These are phyloP conservation scores for Rhododendron kiyosumense DNA, from an alignment of 148 eudicot species.

Conservation along the genomic window DNA sequence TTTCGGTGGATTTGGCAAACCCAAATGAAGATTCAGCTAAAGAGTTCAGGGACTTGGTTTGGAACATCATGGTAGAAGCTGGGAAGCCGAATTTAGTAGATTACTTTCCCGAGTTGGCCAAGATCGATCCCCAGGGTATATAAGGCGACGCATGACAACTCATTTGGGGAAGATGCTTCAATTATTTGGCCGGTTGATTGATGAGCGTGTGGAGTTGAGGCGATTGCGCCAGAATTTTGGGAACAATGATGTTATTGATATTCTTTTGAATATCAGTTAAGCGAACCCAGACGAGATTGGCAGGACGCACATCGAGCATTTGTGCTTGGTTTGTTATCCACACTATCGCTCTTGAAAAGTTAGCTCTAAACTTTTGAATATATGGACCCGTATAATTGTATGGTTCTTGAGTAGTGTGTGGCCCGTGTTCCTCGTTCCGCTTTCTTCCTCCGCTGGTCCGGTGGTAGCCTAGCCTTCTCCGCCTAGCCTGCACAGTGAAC, in stretches of 20 bases:
- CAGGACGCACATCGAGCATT: conserved; percentile 12
- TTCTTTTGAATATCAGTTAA: conserved; percentile 8
- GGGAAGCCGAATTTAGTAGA: conserved; percentile 16
- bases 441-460: no score
- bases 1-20: conserved; percentile 14
- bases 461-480: no score
- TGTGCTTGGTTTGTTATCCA: conserved; percentile 13
- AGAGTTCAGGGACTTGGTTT: conserved; percentile 8
- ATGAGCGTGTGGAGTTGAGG: conserved; percentile 12
- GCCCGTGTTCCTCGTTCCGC: no score
- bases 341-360: no score
- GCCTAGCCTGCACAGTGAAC: no score
- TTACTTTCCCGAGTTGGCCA: conserved; percentile 15
- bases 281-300: conserved; percentile 9
- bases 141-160: background rate
- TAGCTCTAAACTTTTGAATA: no score
- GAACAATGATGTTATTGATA: conserved; percentile 22
- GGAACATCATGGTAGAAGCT: conserved; percentile 8
- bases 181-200: conserved; percentile 5
- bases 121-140: conserved; percentile 20
- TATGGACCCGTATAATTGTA: no score
- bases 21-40: conserved; percentile 5
- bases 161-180: conserved; percentile 10
- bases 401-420: no score
- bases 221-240: background rate